Evolutionary conservation across 768 basidiomycete genomes (phyloP).

Genomic region (Rhodotorula taiwanensis): DNA sequence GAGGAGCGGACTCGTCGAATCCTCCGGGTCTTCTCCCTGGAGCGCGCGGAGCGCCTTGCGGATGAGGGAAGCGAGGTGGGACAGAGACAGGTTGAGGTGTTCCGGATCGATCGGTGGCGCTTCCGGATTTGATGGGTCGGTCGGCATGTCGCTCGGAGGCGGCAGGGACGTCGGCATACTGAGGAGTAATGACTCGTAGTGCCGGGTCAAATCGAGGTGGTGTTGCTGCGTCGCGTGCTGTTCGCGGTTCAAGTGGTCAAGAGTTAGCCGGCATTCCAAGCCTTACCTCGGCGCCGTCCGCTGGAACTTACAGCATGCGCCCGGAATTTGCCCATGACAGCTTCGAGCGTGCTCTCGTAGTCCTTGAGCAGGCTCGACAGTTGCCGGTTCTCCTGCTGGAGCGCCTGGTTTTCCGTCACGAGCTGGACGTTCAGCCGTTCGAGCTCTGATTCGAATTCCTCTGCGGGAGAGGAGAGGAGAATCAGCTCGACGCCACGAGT

Average conservation of each 20-base stretch:
- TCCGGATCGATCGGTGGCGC: conserved; percentile 15
- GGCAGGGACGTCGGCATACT: conserved; percentile 43
- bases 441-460: conserved; percentile 83
- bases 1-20: conserved; percentile 14
- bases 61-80: conserved; percentile 36
- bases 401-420: conserved; percentile 84
- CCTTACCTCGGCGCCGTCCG: neutral
- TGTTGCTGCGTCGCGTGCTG: conserved; percentile 89
- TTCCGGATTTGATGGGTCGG: conserved; percentile 6
- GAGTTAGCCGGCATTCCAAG: neutral
- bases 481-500: too few species aligned
- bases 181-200: conserved; percentile 74
- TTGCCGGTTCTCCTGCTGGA: conserved; percentile 93
- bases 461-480: conserved; percentile 50
- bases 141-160: conserved; percentile 33
- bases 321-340: conserved; percentile 92
- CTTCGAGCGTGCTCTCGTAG: conserved; percentile 89
- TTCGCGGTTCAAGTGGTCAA: neutral
- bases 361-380: conserved; percentile 80
- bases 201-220: conserved; percentile 73
- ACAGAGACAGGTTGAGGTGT: conserved; percentile 32
- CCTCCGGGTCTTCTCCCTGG: conserved; percentile 40
- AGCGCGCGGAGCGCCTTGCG: conserved; percentile 39
- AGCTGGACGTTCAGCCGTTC: conserved; percentile 83
- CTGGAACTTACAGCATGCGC: conserved; percentile 67